Evolutionary conservation across 306 rosid genomes (phyloP).

Genomic region (Cicer arietinum): DNA sequence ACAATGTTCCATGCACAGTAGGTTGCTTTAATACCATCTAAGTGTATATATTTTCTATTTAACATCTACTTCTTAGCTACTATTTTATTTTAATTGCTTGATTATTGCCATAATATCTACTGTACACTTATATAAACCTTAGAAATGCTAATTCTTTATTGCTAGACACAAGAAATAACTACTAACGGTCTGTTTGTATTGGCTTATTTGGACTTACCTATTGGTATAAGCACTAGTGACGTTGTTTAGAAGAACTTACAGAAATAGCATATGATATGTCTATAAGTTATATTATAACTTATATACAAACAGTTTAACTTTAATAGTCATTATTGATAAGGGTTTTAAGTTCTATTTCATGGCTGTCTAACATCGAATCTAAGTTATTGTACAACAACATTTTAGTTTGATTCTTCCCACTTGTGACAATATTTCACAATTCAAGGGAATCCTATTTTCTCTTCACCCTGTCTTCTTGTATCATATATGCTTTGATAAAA

Average conservation of each 20-base stretch:
- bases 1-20: slow-evolving; percentile 78
- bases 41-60: slow-evolving; percentile 14
- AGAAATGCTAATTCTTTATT: slow-evolving; percentile 7
- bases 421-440: background rate
- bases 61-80: slow-evolving; percentile 5
- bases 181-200: too few relatives aligned
- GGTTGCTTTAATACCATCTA: slow-evolving; percentile 44
- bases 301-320: too few relatives aligned
- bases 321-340: too few relatives aligned
- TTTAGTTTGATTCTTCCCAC: background rate
- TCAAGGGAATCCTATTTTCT: slow-evolving; percentile 2
- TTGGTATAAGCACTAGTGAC: too few relatives aligned
- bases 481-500: background rate
- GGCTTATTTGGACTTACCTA: too few relatives aligned
- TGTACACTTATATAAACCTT: background rate
- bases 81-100: background rate
- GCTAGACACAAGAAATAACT: background rate
- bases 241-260: too few relatives aligned
- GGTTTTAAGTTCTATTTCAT: too few relatives aligned
- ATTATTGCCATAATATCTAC: background rate
- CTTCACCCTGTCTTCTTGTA: background rate
- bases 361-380: background rate
- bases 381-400: background rate
- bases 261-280: too few relatives aligned
- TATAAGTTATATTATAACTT: too few relatives aligned